phyloP scores from a whole-genome alignment of 805 yeast species.

The Pichia cabralensis region DNA sequence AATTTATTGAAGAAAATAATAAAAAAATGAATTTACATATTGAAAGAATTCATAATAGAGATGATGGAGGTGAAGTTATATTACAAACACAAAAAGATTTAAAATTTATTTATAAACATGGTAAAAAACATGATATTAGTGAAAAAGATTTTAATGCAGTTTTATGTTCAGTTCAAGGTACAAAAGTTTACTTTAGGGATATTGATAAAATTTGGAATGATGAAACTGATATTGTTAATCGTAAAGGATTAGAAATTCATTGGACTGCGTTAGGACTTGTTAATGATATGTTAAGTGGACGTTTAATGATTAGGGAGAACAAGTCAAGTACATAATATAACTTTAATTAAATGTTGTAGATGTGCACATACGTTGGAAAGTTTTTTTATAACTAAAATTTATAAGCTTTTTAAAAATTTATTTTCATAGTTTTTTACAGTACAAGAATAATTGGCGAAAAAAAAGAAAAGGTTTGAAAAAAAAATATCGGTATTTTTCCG shows the following conservation, averaged over 20 bases:
- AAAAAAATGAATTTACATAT: slow-evolving; percentile 9
- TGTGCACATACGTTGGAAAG: too few relatives aligned
- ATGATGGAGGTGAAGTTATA: slow-evolving; percentile 6
- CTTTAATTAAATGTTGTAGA: too few relatives aligned
- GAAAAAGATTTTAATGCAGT: slow-evolving; percentile 39
- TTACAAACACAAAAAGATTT: slow-evolving; percentile 28
- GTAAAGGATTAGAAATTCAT: slow-evolving; percentile 62
- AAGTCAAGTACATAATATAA: neutral
- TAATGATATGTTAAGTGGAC: slow-evolving; percentile 65
- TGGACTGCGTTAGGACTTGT: slow-evolving; percentile 54
- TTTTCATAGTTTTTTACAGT: too few relatives aligned
- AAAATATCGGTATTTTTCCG: too few relatives aligned
- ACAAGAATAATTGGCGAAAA: too few relatives aligned
- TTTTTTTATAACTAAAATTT: too few relatives aligned
- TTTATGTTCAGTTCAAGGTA: slow-evolving; percentile 65
- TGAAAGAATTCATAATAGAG: slow-evolving; percentile 13
- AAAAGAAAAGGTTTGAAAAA: too few relatives aligned
- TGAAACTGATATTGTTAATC: slow-evolving; percentile 48
- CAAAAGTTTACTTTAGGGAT: slow-evolving; percentile 47
- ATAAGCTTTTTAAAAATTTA: too few relatives aligned
- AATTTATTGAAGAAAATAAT: slow-evolving; percentile 61
- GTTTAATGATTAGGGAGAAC: slow-evolving; percentile 38
- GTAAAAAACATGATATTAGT: slow-evolving; percentile 29
- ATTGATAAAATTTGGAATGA: slow-evolving; percentile 46
- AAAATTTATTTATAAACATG: slow-evolving; percentile 42